Base-by-base conservation (phyloP, 1,284 basidiomycete species). In the Cutaneotrichosporon sp. region DNA sequence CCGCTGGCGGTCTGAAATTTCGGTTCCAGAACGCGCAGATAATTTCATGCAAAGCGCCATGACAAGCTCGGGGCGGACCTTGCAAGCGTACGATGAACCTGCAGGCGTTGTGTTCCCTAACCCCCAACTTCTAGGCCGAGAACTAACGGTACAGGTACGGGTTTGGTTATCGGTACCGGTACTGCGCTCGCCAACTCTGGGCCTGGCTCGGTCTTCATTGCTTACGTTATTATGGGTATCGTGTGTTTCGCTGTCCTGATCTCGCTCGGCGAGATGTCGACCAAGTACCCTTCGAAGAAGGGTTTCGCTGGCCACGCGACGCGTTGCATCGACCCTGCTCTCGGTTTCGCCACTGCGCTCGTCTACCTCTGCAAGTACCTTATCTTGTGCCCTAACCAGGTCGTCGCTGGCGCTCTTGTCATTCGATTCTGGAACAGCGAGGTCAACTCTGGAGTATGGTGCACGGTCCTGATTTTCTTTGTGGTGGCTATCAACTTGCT, bases 91-190 rank as follows among this genome's bases (percentile, higher is more conserved):
- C 10, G 26, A 30, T 30, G 26, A 5, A 30, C 26, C 26, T 30
- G 26, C 26, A 30, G 26, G 26, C 10, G 26, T 30, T 30, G 26
- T 10, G 10, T 30, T 30, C 10, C 26, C 26, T 30, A 10, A 30
- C 26, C 5, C 10, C 26, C 5, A 30, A 7, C 10, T 10, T 30
- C 26, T 30, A 10, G 7, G 26, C 10, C 5, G 5, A 30, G 26
- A 30, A 46, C 51, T 51, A 22, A 54, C 52, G 15, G 18, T 26
- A 9, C 49, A 59, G 57, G 57, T 38, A 88, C 86, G 21, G 87
- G 87, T 67, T 76, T 89, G 17, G 84, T 89, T 60, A 87, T 89
- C 60, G 86, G 86, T 41, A 80, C 74, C 7, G 78, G 77, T 39
- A 64, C 63, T 0, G 73, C 70, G 47, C 61, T 79, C 9, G 64